Evolutionary conservation across 106 monocot species (phyloP), one percentile per base, ranked within the genome.

Genomic region (Iris macrosiphon): DNA sequence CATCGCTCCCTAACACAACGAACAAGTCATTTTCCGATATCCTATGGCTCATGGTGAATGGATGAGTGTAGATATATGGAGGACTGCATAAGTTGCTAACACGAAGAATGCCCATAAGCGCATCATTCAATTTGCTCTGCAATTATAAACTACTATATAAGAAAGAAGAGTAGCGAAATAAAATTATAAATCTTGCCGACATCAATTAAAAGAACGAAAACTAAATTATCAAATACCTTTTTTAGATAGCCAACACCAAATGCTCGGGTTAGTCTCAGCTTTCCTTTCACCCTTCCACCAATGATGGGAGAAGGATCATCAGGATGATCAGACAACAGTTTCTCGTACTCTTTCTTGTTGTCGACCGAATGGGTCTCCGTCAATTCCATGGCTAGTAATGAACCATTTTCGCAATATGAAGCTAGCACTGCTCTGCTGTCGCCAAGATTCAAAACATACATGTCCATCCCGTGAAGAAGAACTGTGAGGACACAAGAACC

Each of bases 381-480:
- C 31, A 93, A 59, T 69, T 87, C 83, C n/a, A 77, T 61, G 31
- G 87, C 79, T 56, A 61, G 42, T 40, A 86, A 22, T 7, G 38
- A 41, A 35, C 55, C 45, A 37, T 42, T 59, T 14, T 43, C 32
- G 18, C 21, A 12, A 34, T 13, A 16, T 11, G 83, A 66, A 19
- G 83, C 92, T 22, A 92, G 42, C 3, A 92, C 92, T n/a, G 83
- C 92, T 74, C 92, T 83, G 55, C 92, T 93, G 59, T 93, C 92
- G 11, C 92, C 92, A 31, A 93, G 40, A 59, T 83, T 93, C 18
- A 93, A 37, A 11, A 83, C 61, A 55, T 75, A 87, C 65, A 93
- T 52, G 40, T 80, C 70, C 29, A 23, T 51, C 29, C 83, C 83
- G 62, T 93, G 80, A 17, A 93, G 83, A 80, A 93, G 83, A 67